Conservation (phyloP, 495 filamentous ascomycete species). For the Penicillium coprophilum region DNA sequence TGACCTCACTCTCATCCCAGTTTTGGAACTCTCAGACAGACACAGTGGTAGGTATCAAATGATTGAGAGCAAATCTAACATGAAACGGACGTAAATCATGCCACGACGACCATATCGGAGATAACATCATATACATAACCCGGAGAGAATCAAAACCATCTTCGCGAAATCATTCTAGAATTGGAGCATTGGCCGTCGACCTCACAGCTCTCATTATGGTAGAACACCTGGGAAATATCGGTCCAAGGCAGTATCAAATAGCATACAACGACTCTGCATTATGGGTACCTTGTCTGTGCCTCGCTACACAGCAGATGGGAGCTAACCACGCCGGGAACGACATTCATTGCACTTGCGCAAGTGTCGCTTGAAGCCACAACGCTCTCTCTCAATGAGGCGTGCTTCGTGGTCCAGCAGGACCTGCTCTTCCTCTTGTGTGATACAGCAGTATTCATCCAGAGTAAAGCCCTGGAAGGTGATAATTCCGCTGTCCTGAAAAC, state of each 20-base stretch:
- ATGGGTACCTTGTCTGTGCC: slow-evolving; percentile 11
- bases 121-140: slow-evolving; percentile 11
- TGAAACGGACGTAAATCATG: slow-evolving; percentile 11
- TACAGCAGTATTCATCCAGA: not conserved
- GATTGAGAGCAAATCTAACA: not conserved
- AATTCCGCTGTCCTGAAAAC: slow-evolving; percentile 7
- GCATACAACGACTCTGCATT: slow-evolving; percentile 1
- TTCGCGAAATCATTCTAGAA: not conserved
- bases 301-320: not conserved
- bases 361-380: slow-evolving; percentile 16
- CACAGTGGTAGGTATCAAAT: not conserved
- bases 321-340: slow-evolving; percentile 2
- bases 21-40: no score
- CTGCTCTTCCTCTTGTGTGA: slow-evolving; percentile 1
- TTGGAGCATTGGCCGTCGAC: slow-evolving; percentile 1
- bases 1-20: not conserved
- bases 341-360: slow-evolving; percentile 22
- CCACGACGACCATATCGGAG: slow-evolving; percentile 6
- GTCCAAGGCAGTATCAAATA: slow-evolving; percentile 2
- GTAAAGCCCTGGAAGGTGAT: slow-evolving; percentile 2
- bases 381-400: slow-evolving; percentile 7
- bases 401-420: slow-evolving; percentile 9
- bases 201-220: not conserved
- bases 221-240: slow-evolving; percentile 8
- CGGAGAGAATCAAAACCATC: not conserved